These are phyloP conservation scores for Exidia glandulosa DNA, from an alignment of 768 basidiomycete genomes.

Conservation along the genomic window DNA sequence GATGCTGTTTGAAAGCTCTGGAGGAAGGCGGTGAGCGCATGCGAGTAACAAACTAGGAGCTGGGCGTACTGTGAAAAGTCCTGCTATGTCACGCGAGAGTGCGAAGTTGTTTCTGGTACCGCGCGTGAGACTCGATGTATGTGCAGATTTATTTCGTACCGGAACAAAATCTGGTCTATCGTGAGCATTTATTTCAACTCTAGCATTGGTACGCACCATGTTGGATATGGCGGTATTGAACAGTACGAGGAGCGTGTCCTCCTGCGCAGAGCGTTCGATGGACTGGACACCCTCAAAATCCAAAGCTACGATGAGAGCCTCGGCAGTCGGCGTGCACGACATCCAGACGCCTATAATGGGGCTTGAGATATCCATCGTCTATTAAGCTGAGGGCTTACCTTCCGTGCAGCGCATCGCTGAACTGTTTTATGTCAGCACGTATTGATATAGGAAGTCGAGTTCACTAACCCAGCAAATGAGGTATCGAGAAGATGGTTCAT, in stretches of 20 bases:
- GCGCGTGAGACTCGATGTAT: conserved; percentile 27
- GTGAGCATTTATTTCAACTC: background rate
- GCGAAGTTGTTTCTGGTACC: conserved; percentile 58
- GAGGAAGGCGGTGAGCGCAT: background rate
- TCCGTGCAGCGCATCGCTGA: conserved; percentile 13
- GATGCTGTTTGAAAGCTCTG: conserved; percentile 12
- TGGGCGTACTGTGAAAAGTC: conserved; percentile 48
- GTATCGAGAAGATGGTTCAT: conserved; percentile 53
- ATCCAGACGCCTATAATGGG: conserved; percentile 48
- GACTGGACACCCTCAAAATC: conserved; percentile 46
- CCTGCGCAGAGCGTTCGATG: conserved; percentile 52
- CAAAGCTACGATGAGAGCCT: conserved; percentile 42
- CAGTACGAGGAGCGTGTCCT: conserved; percentile 50
- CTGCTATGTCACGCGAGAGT: conserved; percentile 45
- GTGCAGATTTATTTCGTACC: background rate
- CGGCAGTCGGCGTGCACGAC: conserved; percentile 50
- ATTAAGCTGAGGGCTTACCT: conserved; percentile 1
- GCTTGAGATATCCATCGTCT: background rate
- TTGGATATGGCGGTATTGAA: conserved; percentile 61
- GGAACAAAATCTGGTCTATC: background rate
- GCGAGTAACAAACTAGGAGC: background rate
- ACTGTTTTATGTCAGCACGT: conserved; percentile 33
- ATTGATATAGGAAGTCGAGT: too few relatives aligned
- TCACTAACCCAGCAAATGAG: conserved; percentile 54
- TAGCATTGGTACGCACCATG: conserved; percentile 24